A percentile compares a stretch with the other conserved stretches of the same genome.
Evolutionary conservation across 768 basidiomycete species (phyloP).

Genomic region (Hortiboletus flavorubellus): DNA sequence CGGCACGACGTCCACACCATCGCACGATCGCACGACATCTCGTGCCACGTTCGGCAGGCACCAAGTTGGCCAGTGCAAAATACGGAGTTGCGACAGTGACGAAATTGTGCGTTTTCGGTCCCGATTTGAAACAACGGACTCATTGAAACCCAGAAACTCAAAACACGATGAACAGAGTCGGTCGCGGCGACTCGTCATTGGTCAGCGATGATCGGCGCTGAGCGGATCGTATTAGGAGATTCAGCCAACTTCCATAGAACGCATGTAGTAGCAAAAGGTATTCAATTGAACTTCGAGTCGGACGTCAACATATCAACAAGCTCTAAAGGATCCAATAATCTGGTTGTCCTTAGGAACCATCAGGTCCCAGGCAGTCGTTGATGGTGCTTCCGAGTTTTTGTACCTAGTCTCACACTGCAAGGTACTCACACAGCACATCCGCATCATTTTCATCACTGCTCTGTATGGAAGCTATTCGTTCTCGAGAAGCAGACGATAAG

Average conservation of each 20-base stretch:
- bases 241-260: not conserved
- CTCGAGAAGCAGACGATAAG: not conserved
- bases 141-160: constrained; percentile 7
- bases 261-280: not conserved
- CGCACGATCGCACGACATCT: too few species aligned
- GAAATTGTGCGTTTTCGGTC: not conserved
- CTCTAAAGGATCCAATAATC: not conserved
- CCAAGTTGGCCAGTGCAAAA: too few species aligned
- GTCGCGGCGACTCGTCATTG: not conserved
- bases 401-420: not conserved
- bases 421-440: not conserved
- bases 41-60: too few species aligned
- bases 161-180: not conserved
- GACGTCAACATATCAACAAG: not conserved
- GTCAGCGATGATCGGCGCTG: constrained; percentile 5
- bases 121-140: not conserved
- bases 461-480: not conserved
- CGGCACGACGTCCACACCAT: too few species aligned
- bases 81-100: too few species aligned
- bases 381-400: not conserved
- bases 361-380: not conserved
- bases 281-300: not conserved
- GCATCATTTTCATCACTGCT: not conserved
- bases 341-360: not conserved
- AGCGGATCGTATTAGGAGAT: constrained; percentile 1